Evolutionary conservation across 768 basidiomycete species (phyloP).

Genomic region (Hericium erinaceus): DNA sequence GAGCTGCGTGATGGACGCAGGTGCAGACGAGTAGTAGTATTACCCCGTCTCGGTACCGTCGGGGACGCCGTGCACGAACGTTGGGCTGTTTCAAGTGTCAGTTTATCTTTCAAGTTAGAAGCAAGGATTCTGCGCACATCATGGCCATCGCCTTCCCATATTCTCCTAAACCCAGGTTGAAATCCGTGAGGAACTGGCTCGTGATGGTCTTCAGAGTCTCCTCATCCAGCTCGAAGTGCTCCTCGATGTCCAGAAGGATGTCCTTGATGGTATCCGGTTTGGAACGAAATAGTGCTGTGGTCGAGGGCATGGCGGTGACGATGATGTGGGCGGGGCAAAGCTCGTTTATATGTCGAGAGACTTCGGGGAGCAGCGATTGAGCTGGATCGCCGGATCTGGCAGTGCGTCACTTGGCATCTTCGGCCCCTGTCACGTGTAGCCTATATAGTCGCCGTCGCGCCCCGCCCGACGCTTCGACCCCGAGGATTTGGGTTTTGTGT

Average conservation of each 20-base stretch:
- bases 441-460: slow-evolving; percentile 15
- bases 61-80: slow-evolving; percentile 92
- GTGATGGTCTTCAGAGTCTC: slow-evolving; percentile 62
- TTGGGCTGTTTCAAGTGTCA: slow-evolving; percentile 46
- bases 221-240: slow-evolving; percentile 59
- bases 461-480: background rate
- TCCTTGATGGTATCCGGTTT: slow-evolving; percentile 8
- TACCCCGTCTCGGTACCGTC: slow-evolving; percentile 91
- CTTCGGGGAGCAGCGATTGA: background rate
- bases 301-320: slow-evolving; percentile 8
- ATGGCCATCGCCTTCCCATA: slow-evolving; percentile 86
- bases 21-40: slow-evolving; percentile 15
- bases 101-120: no score
- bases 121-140: slow-evolving; percentile 46
- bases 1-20: background rate
- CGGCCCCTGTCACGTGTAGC: background rate
- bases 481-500: background rate
- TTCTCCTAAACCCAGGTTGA: slow-evolving; percentile 57
- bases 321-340: no score
- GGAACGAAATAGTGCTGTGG: slow-evolving; percentile 5
- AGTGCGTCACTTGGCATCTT: background rate
- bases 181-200: slow-evolving; percentile 72
- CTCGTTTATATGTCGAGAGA: background rate
- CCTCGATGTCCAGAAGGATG: slow-evolving; percentile 53
- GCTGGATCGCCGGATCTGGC: background rate